Conservation (phyloP, 164 flowering plant genomes). For the Chimonanthus praecox region DNA sequence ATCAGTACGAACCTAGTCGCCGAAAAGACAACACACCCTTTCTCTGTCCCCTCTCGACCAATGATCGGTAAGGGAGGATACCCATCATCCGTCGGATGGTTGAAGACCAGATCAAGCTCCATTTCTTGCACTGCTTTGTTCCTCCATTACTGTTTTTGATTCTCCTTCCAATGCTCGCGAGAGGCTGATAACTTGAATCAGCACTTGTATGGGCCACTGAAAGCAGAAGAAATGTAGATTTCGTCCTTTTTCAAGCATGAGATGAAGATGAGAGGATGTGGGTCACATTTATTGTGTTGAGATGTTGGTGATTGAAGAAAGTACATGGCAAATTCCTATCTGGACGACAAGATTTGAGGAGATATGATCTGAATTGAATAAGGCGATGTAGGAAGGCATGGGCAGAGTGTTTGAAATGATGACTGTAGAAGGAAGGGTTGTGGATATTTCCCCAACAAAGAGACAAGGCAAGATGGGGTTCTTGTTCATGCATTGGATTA, state of each 20-base stretch:
- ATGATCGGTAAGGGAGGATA: not conserved
- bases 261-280: not conserved
- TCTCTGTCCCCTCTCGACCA: not conserved
- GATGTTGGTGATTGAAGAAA: not conserved
- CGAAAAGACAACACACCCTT: not conserved
- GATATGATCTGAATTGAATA: not conserved
- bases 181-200: not conserved
- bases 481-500: too few species aligned
- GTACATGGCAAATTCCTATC: not conserved
- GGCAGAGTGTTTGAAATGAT: too few species aligned
- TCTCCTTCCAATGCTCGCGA: not conserved
- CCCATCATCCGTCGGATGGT: not conserved
- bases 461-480: too few species aligned
- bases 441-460: too few species aligned
- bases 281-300: not conserved
- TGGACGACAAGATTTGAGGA: not conserved
- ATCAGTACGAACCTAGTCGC: not conserved
- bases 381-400: too few species aligned
- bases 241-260: too few species aligned
- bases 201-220: not conserved
- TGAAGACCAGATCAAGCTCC: not conserved
- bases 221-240: not conserved
- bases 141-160: not conserved
- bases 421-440: too few species aligned
- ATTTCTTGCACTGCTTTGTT: not conserved